Conservation (phyloP, 148 eudicot species). For the Talinum fruticosum region DNA sequence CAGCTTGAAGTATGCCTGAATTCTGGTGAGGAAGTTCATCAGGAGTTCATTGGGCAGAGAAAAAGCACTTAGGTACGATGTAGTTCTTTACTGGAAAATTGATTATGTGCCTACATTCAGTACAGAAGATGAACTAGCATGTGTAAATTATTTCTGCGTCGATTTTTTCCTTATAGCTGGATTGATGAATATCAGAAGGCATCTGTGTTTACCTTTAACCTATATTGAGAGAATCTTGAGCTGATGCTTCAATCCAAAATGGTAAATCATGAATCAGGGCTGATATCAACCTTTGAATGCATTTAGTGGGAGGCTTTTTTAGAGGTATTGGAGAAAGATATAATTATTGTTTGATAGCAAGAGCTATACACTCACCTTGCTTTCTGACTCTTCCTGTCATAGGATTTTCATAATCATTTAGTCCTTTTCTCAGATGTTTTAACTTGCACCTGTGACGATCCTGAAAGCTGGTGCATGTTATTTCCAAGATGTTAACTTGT, state of each 20-base stretch:
- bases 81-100: neutral
- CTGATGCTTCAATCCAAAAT: neutral
- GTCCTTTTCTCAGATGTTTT: neutral
- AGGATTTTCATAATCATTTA: neutral
- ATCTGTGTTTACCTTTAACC: neutral
- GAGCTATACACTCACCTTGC: neutral
- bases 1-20: slow-evolving; percentile 62
- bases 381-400: neutral
- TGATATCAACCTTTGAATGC: neutral
- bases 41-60: slow-evolving; percentile 38
- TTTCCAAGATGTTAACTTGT: neutral
- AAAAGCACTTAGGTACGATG: slow-evolving; percentile 28
- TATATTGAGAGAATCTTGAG: neutral
- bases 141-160: neutral
- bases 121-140: neutral
- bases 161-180: neutral
- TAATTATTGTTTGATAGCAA: neutral
- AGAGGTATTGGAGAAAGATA: neutral
- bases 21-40: slow-evolving; percentile 85
- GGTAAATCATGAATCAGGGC: neutral
- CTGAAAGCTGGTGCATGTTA: neutral
- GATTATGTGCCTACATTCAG: neutral
- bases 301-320: too few species aligned
- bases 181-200: neutral
- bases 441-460: neutral